A percentile compares a stretch with the other conserved stretches of the same genome.
These are phyloP conservation scores for Ogataea minuta DNA, from an alignment of 805 yeast species.

Conservation along the genomic window DNA sequence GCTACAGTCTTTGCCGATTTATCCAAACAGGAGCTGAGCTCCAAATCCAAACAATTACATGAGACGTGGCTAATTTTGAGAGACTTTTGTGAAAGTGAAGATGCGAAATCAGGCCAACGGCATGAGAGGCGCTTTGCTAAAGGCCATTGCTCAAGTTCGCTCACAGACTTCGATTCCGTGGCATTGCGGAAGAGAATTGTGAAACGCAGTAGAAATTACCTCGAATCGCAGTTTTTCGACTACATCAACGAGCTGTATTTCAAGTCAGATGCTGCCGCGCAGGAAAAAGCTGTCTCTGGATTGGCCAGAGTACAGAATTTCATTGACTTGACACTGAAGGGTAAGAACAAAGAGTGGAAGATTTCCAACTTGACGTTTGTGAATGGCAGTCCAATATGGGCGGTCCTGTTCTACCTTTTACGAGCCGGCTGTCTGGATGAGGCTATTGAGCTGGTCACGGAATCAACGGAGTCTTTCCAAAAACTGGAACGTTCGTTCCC, in stretches of 20 bases:
- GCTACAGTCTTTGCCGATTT: slow-evolving; percentile 59
- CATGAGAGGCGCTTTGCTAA: slow-evolving; percentile 35
- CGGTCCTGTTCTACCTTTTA: slow-evolving; percentile 75
- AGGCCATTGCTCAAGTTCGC: slow-evolving; percentile 28
- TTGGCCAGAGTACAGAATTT: slow-evolving; percentile 69
- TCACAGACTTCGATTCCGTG: slow-evolving; percentile 32
- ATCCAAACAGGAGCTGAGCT: slow-evolving; percentile 55
- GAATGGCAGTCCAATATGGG: slow-evolving; percentile 94
- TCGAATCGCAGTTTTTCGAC: slow-evolving; percentile 76
- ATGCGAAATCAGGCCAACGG: slow-evolving; percentile 31
- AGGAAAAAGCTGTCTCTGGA: slow-evolving; percentile 44
- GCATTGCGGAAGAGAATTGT: slow-evolving; percentile 46
- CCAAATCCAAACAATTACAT: slow-evolving; percentile 65
- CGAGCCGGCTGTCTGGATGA: slow-evolving; percentile 82
- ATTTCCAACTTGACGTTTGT: slow-evolving; percentile 57
- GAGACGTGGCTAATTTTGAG: slow-evolving; percentile 73
- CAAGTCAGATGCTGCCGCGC: slow-evolving; percentile 31
- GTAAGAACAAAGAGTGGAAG: slow-evolving; percentile 46
- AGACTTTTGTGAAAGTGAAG: slow-evolving; percentile 39
- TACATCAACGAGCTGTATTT: slow-evolving; percentile 66
- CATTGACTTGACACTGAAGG: slow-evolving; percentile 43
- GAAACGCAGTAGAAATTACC: slow-evolving; percentile 51
- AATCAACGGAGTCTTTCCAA: slow-evolving; percentile 69
- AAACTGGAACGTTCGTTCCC: slow-evolving; percentile 86
- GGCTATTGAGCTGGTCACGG: slow-evolving; percentile 65